phyloP scores from a whole-genome alignment of 371 early-diverging fungal genomes.

The Mortierella sp. region DNA sequence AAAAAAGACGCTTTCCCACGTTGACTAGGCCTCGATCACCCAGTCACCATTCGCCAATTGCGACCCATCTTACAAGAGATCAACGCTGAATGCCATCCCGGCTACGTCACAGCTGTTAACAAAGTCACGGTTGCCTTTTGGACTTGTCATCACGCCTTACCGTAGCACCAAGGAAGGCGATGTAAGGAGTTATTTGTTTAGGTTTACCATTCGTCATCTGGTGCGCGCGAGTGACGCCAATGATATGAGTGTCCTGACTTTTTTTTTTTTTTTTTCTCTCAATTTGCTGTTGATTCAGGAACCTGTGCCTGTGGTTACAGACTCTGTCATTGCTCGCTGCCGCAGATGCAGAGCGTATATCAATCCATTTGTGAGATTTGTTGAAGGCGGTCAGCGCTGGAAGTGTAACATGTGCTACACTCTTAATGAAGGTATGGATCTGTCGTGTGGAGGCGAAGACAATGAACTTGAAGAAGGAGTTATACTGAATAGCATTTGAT shows the following conservation, averaged over 20 bases:
- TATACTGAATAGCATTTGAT: too few species aligned
- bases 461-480: too few species aligned
- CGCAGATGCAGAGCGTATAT: conserved; percentile 95
- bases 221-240: too few species aligned
- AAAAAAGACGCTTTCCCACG: too few species aligned
- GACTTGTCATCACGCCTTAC: conserved; percentile 89
- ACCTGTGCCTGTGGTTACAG: conserved; percentile 85
- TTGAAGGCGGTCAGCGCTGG: conserved; percentile 95
- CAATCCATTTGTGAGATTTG: conserved; percentile 94
- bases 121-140: conserved; percentile 90
- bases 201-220: neutral
- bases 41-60: conserved; percentile 74
- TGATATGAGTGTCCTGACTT: too few species aligned
- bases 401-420: conserved; percentile 95
- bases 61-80: conserved; percentile 83
- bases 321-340: conserved; percentile 91
- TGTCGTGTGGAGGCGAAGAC: too few species aligned
- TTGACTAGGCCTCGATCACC: conserved; percentile 79
- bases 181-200: too few species aligned
- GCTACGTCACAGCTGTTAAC: conserved; percentile 79
- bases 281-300: too few species aligned
- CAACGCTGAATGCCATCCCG: conserved; percentile 91
- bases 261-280: too few species aligned
- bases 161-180: conserved; percentile 49
- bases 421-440: conserved; percentile 82